phyloP scores from a whole-genome alignment of 352 stramenopile genomes.

The Bremia lactucae region DNA sequence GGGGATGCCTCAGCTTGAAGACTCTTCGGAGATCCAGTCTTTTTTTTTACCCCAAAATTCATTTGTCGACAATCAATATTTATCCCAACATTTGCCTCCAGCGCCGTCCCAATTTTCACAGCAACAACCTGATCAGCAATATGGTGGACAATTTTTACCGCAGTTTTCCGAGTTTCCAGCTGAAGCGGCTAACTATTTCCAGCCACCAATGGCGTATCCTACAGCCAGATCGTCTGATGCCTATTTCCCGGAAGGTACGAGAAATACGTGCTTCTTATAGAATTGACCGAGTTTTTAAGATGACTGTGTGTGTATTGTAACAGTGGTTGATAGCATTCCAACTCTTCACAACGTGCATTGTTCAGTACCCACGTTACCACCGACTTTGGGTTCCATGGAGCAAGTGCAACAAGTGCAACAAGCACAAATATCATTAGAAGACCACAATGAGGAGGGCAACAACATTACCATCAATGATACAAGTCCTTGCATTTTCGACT shows the following conservation, averaged over 20 bases:
- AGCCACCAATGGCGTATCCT: neutral
- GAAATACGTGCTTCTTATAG: neutral
- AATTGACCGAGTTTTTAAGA: neutral
- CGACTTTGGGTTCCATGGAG: slow-evolving; percentile 11
- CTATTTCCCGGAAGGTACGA: slow-evolving; percentile 19
- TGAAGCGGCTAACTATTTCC: slow-evolving; percentile 8
- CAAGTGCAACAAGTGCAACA: slow-evolving; percentile 6
- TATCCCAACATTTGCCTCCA: slow-evolving; percentile 2
- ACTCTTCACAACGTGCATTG: slow-evolving; percentile 6
- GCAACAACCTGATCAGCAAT: slow-evolving; percentile 8
- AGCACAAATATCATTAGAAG: slow-evolving; percentile 3
- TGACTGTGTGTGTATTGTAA: neutral
- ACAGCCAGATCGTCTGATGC: slow-evolving; percentile 5
- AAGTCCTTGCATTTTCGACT: slow-evolving; percentile 1
- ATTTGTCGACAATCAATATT: slow-evolving; percentile 1
- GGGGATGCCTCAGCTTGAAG: slow-evolving; percentile 18
- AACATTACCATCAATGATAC: neutral
- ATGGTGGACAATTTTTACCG: slow-evolving; percentile 1
- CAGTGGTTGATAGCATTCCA: slow-evolving; percentile 8
- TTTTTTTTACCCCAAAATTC: slow-evolving; percentile 9
- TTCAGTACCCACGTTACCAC: slow-evolving; percentile 11
- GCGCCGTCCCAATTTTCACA: slow-evolving; percentile 1
- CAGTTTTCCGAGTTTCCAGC: slow-evolving; percentile 10
- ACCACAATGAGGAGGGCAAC: slow-evolving; percentile 1
- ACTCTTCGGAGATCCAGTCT: slow-evolving; percentile 18